Percentiles rank a stretch among this genome's conserved stretches.
phyloP scores from a whole-genome alignment of 2,329 filamentous ascomycete genomes.

The Ophiosphaerella herpotricha region DNA sequence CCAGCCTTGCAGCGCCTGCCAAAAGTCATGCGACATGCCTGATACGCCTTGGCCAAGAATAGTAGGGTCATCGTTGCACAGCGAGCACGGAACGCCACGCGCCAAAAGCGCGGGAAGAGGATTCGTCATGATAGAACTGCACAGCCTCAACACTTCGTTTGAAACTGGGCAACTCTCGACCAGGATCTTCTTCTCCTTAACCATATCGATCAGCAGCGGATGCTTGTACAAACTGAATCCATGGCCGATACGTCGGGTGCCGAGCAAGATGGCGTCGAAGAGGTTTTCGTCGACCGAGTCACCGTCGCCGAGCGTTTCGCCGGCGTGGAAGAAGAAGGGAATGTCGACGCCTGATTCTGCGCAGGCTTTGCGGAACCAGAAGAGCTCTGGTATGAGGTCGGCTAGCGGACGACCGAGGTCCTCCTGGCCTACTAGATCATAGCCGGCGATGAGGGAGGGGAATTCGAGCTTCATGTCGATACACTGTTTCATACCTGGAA shows the following conservation, averaged over 20 bases:
- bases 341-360: constrained; percentile 76
- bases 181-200: constrained; percentile 85
- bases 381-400: constrained; percentile 80
- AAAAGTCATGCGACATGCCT: constrained; percentile 90
- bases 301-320: constrained; percentile 82
- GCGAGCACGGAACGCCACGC: constrained; percentile 78
- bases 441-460: constrained; percentile 81
- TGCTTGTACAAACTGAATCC: constrained; percentile 90
- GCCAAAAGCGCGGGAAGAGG: constrained; percentile 83
- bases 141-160: constrained; percentile 83
- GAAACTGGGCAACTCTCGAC: constrained; percentile 90
- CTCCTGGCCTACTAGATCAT: constrained; percentile 89
- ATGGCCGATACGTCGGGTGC: constrained; percentile 87
- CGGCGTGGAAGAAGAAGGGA: constrained; percentile 95
- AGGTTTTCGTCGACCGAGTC: constrained; percentile 79
- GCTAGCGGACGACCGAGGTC: constrained; percentile 75
- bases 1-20: constrained; percentile 89
- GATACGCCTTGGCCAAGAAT: constrained; percentile 82
- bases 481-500: constrained; percentile 76
- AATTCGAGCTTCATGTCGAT: constrained; percentile 79
- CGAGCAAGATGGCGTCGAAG: constrained; percentile 85
- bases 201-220: constrained; percentile 83
- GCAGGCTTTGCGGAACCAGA: constrained; percentile 92
- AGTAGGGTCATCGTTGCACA: constrained; percentile 90
- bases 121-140: constrained; percentile 75